Evolutionary conservation across 2,329 filamentous ascomycete species (phyloP).

Genomic region (Penicillium verrucosum): DNA sequence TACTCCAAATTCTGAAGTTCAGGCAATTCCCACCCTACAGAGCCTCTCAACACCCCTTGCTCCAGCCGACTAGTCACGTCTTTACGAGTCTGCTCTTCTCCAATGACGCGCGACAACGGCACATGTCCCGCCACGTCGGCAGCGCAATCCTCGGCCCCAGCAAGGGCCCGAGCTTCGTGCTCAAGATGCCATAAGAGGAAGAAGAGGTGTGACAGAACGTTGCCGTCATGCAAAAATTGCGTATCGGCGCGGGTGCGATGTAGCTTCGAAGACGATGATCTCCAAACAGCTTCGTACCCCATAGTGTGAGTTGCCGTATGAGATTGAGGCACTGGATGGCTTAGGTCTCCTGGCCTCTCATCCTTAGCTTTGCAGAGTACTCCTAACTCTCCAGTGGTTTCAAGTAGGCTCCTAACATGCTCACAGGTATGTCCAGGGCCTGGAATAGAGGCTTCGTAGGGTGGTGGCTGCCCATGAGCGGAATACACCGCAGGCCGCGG

Average conservation of each 20-base stretch:
- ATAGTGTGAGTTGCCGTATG: constrained; percentile 34
- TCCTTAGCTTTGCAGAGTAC: background rate
- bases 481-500: background rate
- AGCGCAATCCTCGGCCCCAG: background rate
- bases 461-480: background rate
- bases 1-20: background rate
- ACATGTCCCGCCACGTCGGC: background rate
- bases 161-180: constrained; percentile 34
- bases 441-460: background rate
- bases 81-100: background rate
- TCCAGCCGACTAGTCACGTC: background rate
- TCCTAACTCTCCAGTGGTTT: background rate
- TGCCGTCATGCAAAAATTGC: constrained; percentile 44
- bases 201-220: constrained; percentile 42
- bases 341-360: background rate
- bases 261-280: constrained; percentile 43
- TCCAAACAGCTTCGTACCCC: constrained; percentile 41
- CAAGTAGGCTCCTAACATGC: background rate
- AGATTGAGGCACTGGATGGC: background rate
- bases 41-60: no score
- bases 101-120: background rate
- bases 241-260: constrained; percentile 36
- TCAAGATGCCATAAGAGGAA: constrained; percentile 44
- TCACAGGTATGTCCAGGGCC: background rate
- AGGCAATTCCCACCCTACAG: background rate